Evolutionary conservation across 768 basidiomycete species (phyloP), one percentile per base, ranked within the genome.

Genomic region (Collybia mongolica): DNA sequence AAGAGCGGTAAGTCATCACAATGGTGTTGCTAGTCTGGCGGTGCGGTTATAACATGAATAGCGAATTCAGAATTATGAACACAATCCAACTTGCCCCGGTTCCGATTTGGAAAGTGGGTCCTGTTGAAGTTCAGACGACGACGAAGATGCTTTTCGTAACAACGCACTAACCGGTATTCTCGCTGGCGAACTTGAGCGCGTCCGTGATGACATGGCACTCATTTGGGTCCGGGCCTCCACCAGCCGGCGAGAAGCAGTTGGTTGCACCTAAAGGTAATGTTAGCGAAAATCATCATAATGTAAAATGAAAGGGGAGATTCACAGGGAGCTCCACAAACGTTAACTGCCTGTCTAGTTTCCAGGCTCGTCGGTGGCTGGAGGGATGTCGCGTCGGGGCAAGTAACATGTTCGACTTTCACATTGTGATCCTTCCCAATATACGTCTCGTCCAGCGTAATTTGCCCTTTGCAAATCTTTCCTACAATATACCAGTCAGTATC

Each of bases 121-220:
- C 71, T 71, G 17, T 12, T 23, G 23, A 18, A 29, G 9, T 15
- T 46, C n/a, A 46, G 37, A 29, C 11, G 7, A 14, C 12, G 7
- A 17, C 26, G 8, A 6, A 11, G 24, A 38, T 15, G 11, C 12
- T 23, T 19, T 32, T 3, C 24, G 45, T 9, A 22, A 37, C 11
- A 12, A 12, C 32, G 4, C 19, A 62, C 65, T 12, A 39, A 68
- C 75, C 76, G 23, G 68, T 64, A 57, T 78, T 76, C 64, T 79
- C 67, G 46, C 69, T 69, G 53, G 76, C 72, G 53, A 66, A 81
- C 2, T 68, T 65, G 49, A 79, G 55, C 4, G 77, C 77, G 48
- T 78, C 76, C 4, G 76, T 70, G 51, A 81, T 79, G 45, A 79
- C 64, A 58, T 71, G 63, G 53, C 74, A 78, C 17, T 80, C 75